phyloP scores from a whole-genome alignment of 805 yeast species.

The Diddensiella caesifluorescens region DNA sequence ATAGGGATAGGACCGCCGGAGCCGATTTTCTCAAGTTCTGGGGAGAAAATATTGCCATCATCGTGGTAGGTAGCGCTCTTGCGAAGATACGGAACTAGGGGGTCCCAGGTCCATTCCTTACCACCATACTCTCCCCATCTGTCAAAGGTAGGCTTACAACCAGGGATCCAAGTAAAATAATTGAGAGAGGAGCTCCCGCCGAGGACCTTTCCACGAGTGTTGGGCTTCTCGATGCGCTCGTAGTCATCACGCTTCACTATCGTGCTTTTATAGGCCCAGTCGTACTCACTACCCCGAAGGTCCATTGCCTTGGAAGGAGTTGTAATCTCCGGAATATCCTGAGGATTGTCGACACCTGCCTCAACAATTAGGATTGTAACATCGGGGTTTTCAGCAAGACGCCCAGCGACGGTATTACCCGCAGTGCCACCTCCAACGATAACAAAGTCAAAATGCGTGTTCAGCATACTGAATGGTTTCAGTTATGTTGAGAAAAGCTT shows the following conservation, averaged over 20 bases:
- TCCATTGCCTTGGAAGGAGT: constrained; percentile 29
- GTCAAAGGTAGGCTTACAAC: constrained; percentile 30
- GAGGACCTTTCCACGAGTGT: constrained; percentile 33
- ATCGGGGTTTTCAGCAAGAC: constrained; percentile 32
- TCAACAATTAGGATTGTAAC: constrained; percentile 28
- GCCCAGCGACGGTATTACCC: constrained; percentile 32
- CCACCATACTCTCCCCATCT: constrained; percentile 30
- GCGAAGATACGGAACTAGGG: constrained; percentile 27
- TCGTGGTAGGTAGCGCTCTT: constrained; percentile 28
- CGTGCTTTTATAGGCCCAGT: constrained; percentile 32
- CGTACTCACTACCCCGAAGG: constrained; percentile 29
- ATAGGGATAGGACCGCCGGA: constrained; percentile 26
- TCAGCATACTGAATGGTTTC: not conserved
- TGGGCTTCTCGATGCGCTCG: constrained; percentile 29
- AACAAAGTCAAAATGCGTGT: constrained; percentile 22
- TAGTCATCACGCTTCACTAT: constrained; percentile 30
- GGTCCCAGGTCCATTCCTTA: constrained; percentile 31
- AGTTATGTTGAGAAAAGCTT: not conserved
- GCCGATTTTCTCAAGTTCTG: constrained; percentile 24
- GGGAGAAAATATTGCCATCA: constrained; percentile 21
- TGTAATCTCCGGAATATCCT: constrained; percentile 23
- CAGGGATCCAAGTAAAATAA: constrained; percentile 32
- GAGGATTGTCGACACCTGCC: constrained; percentile 30
- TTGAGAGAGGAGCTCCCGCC: constrained; percentile 34
- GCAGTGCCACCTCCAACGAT: constrained; percentile 33